Base-by-base conservation (phyloP, 1,284 basidiomycete genomes). In the Cutaneotrichosporon arboriforme region DNA sequence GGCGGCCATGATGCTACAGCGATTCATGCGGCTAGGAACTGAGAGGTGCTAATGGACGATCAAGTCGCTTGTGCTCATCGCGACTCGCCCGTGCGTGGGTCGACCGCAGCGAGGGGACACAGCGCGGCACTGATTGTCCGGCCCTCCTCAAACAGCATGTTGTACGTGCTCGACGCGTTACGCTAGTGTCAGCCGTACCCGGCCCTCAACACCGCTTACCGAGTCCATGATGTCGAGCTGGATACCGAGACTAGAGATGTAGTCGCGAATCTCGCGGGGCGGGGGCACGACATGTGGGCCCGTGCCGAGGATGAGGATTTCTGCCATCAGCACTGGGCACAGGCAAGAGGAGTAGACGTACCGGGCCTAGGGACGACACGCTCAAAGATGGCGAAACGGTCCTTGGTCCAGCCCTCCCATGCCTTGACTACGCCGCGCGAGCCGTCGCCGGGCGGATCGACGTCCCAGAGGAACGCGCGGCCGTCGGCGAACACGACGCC, bases 191-290 rank as follows among this genome's bases (percentile, higher is more conserved):
- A 49, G 41, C 37, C 23, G 4, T 23, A 5, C 7, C 5, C 8
- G 4, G 2, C 20, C 15, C 17, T 4, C 7, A 1, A 7, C 46
- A 7, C 5, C 8, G 80, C 85, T 56, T 66, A 93, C 93, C 44
- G 91, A 91, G 69, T 92, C 89, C 85, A 94, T 90, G n/a, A 90
- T 80, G 62, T 97, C 94, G 43, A 93, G 75, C 66, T 92, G 90
- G 56, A 97, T 88, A 7, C 93, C 93, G 36, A 91, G 71, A 37
- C 81, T 77, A 57, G 81, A 87, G 42, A 97, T 67, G 70, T 90
- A 83, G 39, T 82, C 77, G 17, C 84, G 79, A 20, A 97, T 72
- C 22, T 75, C 74, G 5, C 81, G 79, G 14, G 93, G 92, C 2
- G 86, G 84, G 46, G 87, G 85, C 3, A 83, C 74, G 12, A 87